These are phyloP conservation scores for Musa balbisiana DNA, from an alignment of 202 grass and related monocot genomes.

Conservation along the genomic window DNA sequence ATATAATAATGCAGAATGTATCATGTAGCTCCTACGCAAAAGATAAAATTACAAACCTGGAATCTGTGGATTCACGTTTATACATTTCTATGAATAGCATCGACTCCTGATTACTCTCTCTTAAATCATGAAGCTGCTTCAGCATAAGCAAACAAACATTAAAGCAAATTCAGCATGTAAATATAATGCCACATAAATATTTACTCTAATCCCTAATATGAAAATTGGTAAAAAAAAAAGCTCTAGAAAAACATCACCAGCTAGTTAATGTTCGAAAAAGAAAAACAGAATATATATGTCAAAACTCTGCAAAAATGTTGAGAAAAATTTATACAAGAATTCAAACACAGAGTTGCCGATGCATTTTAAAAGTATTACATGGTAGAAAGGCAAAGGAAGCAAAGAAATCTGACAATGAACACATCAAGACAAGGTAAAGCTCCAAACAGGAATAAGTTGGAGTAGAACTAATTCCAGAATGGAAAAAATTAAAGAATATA, in stretches of 20 bases:
- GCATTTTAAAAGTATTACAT: background rate
- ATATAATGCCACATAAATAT: background rate
- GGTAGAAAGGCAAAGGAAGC: background rate
- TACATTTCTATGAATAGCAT: constrained; percentile 71
- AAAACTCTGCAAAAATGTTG: too few species aligned
- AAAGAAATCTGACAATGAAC: background rate
- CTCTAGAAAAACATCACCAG: background rate
- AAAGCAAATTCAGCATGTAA: constrained; percentile 18
- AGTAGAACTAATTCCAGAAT: background rate
- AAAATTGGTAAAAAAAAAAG: background rate
- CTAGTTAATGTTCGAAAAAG: background rate
- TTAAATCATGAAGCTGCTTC: constrained; percentile 45
- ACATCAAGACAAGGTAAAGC: background rate
- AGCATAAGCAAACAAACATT: constrained; percentile 1
- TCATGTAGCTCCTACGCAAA: background rate
- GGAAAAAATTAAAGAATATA: background rate
- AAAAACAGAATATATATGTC: too few species aligned
- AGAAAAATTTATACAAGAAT: too few species aligned
- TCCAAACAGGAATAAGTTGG: background rate
- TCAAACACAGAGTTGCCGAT: background rate
- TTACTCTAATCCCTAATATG: background rate
- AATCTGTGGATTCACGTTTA: constrained; percentile 55
- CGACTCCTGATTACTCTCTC: constrained; percentile 43
- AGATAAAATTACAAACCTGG: constrained; percentile 35
- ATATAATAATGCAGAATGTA: background rate